Percentiles rank a stretch among this genome's conserved stretches.
These are phyloP conservation scores for Saccharomyces eubayanus DNA, from an alignment of 805 yeast genomes.

Conservation along the genomic window DNA sequence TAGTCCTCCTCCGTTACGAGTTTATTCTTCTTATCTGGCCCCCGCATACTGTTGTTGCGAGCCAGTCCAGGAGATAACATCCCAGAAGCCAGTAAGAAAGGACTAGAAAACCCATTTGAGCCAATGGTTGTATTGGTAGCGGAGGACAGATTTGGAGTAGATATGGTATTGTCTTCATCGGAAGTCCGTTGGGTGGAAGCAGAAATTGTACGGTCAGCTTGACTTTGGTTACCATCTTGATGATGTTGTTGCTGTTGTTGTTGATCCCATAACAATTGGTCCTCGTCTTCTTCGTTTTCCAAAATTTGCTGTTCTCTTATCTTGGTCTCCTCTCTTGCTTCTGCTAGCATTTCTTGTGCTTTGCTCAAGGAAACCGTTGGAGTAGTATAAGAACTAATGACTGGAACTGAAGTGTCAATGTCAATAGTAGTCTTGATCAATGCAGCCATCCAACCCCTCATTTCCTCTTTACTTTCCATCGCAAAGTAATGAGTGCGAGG, in stretches of 20 bases:
- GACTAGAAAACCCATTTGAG: slow-evolving; percentile 52
- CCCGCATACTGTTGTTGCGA: slow-evolving; percentile 8
- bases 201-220: slow-evolving; percentile 3
- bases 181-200: slow-evolving; percentile 10
- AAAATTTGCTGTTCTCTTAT: slow-evolving; percentile 40
- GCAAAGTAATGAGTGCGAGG: slow-evolving; percentile 96
- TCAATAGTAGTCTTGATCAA: slow-evolving; percentile 94
- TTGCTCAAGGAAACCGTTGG: slow-evolving; percentile 86
- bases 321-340: slow-evolving; percentile 69
- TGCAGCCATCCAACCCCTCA: slow-evolving; percentile 93
- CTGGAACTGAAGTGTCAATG: slow-evolving; percentile 86
- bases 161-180: slow-evolving; percentile 12
- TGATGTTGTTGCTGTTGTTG: slow-evolving; percentile 15
- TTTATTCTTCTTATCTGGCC: neutral
- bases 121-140: slow-evolving; percentile 20
- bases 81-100: slow-evolving; percentile 60
- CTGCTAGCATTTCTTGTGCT: slow-evolving; percentile 80
- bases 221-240: slow-evolving; percentile 3
- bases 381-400: slow-evolving; percentile 83
- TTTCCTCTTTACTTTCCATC: slow-evolving; percentile 81
- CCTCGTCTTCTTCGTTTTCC: slow-evolving; percentile 24
- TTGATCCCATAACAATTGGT: slow-evolving; percentile 26
- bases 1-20: slow-evolving; percentile 2
- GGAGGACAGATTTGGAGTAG: slow-evolving; percentile 7
- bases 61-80: slow-evolving; percentile 41